A percentile compares a stretch with the other conserved stretches of the same genome.
These are phyloP conservation scores for Sinapis alba DNA, from an alignment of 441 rosid species.

Conservation along the genomic window DNA sequence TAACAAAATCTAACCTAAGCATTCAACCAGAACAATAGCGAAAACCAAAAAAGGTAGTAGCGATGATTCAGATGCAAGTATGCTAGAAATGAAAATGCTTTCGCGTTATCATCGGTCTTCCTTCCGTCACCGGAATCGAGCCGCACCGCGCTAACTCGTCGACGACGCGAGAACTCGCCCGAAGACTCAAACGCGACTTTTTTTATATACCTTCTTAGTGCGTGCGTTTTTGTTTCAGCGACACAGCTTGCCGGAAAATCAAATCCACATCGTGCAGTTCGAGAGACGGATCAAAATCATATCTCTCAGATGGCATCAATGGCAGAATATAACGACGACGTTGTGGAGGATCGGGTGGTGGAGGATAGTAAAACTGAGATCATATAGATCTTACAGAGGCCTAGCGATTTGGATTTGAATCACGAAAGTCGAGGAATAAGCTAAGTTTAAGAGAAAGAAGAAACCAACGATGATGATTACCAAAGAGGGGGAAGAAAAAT, in stretches of 20 bases:
- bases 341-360: too few relatives aligned
- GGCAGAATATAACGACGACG: too few relatives aligned
- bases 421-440: background rate
- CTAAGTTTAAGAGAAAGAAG: background rate
- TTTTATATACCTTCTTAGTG: too few relatives aligned
- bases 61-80: slow-evolving; percentile 15
- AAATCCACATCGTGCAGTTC: background rate
- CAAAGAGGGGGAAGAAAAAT: slow-evolving; percentile 8
- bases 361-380: too few relatives aligned
- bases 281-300: slow-evolving; percentile 29
- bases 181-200: too few relatives aligned
- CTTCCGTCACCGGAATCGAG: slow-evolving; percentile 11
- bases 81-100: background rate
- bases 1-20: slow-evolving; percentile 8
- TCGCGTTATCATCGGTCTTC: background rate
- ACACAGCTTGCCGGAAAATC: slow-evolving; percentile 14
- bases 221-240: background rate
- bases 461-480: background rate
- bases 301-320: too few relatives aligned
- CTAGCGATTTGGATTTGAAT: slow-evolving; percentile 17
- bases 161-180: too few relatives aligned
- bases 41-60: background rate
- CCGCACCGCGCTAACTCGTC: background rate
- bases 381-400: slow-evolving; percentile 31
- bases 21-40: background rate